Conservation (phyloP, 75 land plant genomes). For the Larix kaempferi region DNA sequence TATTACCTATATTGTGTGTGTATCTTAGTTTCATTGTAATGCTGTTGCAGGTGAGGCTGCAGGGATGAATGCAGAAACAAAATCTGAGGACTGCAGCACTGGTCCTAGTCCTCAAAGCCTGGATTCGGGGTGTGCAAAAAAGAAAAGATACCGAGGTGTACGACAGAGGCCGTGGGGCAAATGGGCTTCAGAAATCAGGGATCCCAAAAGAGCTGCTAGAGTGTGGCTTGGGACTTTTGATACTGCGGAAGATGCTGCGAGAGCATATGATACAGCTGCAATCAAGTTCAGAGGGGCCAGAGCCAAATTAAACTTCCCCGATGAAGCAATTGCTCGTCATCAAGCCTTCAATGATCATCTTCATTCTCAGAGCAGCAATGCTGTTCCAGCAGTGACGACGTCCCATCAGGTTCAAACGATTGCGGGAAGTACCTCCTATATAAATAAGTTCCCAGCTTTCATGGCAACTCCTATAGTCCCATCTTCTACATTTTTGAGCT, state of each 20-base stretch:
- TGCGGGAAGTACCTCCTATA: not conserved
- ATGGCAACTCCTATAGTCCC: not conserved
- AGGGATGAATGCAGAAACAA: not conserved
- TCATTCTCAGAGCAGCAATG: not conserved
- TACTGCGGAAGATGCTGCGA: conserved; percentile 28
- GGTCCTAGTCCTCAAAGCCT: too few relatives aligned
- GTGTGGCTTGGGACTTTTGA: conserved; percentile 28
- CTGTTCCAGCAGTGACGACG: too few relatives aligned
- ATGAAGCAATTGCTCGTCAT: conserved; percentile 8
- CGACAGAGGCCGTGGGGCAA: conserved; percentile 16
- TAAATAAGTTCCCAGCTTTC: not conserved
- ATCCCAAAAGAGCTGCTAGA: conserved; percentile 18
- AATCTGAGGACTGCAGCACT: not conserved
- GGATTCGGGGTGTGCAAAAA: not conserved
- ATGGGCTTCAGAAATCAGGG: conserved; percentile 30
- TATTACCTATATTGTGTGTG: not conserved
- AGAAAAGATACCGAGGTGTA: conserved; percentile 1
- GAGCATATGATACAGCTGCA: conserved; percentile 24
- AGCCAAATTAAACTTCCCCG: conserved; percentile 23
- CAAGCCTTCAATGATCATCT: not conserved
- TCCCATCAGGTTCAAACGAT: not conserved
- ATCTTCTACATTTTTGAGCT: not conserved
- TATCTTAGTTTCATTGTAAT: not conserved
- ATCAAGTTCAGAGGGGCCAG: conserved; percentile 19
- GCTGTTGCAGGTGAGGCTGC: not conserved